Conservation (phyloP, 1,284 basidiomycete species). For the Ceratorhiza oryzae-sativae region DNA sequence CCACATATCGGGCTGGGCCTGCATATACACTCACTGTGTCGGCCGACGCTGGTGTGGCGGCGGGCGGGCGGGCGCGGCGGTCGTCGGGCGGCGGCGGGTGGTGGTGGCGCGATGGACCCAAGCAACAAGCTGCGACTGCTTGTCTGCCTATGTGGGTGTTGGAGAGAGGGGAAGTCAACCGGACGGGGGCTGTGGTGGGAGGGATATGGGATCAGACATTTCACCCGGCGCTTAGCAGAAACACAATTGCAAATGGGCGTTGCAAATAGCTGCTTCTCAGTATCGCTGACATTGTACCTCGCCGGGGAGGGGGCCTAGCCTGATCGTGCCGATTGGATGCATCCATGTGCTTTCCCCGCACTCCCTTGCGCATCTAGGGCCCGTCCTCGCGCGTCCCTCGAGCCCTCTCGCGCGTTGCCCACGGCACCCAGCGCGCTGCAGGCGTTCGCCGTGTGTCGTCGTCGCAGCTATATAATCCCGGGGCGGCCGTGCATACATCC, state of each 20-base stretch:
- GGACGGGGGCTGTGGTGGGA: constrained; percentile 10
- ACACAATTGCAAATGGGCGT: too few relatives aligned
- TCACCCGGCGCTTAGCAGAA: neutral
- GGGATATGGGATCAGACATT: constrained; percentile 14
- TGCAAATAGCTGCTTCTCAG: too few relatives aligned
- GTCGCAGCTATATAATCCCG: neutral
- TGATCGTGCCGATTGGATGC: constrained; percentile 27
- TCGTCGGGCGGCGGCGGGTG: neutral
- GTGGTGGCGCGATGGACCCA: neutral
- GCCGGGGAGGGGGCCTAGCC: constrained; percentile 9
- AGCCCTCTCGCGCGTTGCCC: neutral
- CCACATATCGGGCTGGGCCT: neutral
- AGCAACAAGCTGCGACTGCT: neutral
- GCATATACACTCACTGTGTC: constrained; percentile 19
- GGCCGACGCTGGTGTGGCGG: neutral
- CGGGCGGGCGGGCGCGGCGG: neutral
- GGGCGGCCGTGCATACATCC: too few relatives aligned
- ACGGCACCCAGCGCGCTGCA: neutral
- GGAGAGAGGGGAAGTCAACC: neutral
- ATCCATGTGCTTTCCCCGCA: constrained; percentile 38
- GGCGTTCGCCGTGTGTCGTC: neutral
- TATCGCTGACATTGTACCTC: constrained; percentile 1
- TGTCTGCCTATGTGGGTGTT: neutral
- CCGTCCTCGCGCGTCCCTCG: neutral
- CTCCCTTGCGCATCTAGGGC: neutral